Percentiles rank a stretch among this genome's conserved stretches.
These are phyloP conservation scores for Boletus rubescentipes DNA, from an alignment of 768 basidiomycete genomes.

Conservation along the genomic window DNA sequence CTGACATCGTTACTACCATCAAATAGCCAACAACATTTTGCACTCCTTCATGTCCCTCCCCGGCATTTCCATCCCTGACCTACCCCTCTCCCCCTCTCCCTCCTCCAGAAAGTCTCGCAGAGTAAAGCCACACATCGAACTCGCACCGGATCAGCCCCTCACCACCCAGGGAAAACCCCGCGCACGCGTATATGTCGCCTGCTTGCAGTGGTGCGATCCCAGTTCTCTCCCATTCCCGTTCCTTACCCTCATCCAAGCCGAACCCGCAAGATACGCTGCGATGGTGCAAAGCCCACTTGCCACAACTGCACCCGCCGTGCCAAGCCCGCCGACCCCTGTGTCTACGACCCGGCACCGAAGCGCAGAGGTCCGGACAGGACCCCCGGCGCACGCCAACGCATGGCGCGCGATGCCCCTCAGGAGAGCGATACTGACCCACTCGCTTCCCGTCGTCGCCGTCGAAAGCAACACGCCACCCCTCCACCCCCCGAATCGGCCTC, in stretches of 20 bases:
- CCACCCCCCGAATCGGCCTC: not conserved
- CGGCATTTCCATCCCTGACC: not conserved
- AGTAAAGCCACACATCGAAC: constrained; percentile 59
- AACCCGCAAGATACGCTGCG: constrained; percentile 77
- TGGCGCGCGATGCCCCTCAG: constrained; percentile 40
- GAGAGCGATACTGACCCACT: constrained; percentile 30
- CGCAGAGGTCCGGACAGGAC: constrained; percentile 78
- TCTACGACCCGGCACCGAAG: constrained; percentile 70
- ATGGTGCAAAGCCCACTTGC: constrained; percentile 75
- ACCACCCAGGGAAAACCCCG: constrained; percentile 80
- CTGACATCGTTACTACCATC: constrained; percentile 3
- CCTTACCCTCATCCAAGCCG: constrained; percentile 45
- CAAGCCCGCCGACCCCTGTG: constrained; percentile 47
- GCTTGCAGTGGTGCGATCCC: constrained; percentile 64
- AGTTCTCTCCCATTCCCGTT: not conserved
- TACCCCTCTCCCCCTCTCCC: not conserved
- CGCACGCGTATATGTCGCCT: constrained; percentile 75
- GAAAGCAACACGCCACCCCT: constrained; percentile 12
- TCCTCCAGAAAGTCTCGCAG: constrained; percentile 43
- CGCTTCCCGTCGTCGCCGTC: constrained; percentile 25
- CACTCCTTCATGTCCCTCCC: constrained; percentile 29
- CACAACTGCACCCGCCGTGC: constrained; percentile 66
- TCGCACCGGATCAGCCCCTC: constrained; percentile 74
- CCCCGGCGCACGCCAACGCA: constrained; percentile 76
- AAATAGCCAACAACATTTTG: no score